Conservation (phyloP, 2,329 filamentous ascomycete genomes). For the Ophiostoma triangulosporum region DNA sequence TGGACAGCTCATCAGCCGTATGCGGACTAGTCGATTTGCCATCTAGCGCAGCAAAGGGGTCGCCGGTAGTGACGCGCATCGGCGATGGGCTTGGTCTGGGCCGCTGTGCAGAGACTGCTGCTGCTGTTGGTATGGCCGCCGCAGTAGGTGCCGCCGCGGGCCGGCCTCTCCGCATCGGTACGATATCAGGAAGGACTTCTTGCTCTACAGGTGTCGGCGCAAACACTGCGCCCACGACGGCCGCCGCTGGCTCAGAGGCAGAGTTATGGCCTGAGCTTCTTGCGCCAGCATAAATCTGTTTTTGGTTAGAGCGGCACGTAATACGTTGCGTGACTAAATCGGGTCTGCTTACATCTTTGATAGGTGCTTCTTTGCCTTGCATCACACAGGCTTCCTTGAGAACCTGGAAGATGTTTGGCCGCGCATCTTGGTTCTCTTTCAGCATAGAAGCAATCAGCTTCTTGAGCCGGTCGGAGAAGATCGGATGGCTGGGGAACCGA, state of each 20-base stretch:
- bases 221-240: slow-evolving; percentile 67
- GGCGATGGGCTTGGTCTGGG: slow-evolving; percentile 49
- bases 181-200: slow-evolving; percentile 70
- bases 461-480: slow-evolving; percentile 82
- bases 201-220: slow-evolving; percentile 59
- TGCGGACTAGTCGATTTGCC: slow-evolving; percentile 36
- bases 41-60: slow-evolving; percentile 88
- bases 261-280: slow-evolving; percentile 38
- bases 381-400: slow-evolving; percentile 76
- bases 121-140: slow-evolving; percentile 17
- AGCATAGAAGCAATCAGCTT: slow-evolving; percentile 86
- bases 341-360: slow-evolving; percentile 58
- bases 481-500: slow-evolving; percentile 76
- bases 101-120: slow-evolving; percentile 23
- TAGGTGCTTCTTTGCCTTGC: slow-evolving; percentile 73
- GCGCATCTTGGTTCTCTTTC: slow-evolving; percentile 59
- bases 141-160: slow-evolving; percentile 35
- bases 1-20: slow-evolving; percentile 65
- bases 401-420: slow-evolving; percentile 92
- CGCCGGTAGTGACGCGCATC: slow-evolving; percentile 52
- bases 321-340: too few species aligned
- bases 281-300: slow-evolving; percentile 55
- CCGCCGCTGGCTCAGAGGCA: slow-evolving; percentile 35
- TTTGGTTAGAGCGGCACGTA: neutral
- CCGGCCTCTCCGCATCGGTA: slow-evolving; percentile 83